Conservation (phyloP, 345 rosid genomes). For the Acer saccharum region DNA sequence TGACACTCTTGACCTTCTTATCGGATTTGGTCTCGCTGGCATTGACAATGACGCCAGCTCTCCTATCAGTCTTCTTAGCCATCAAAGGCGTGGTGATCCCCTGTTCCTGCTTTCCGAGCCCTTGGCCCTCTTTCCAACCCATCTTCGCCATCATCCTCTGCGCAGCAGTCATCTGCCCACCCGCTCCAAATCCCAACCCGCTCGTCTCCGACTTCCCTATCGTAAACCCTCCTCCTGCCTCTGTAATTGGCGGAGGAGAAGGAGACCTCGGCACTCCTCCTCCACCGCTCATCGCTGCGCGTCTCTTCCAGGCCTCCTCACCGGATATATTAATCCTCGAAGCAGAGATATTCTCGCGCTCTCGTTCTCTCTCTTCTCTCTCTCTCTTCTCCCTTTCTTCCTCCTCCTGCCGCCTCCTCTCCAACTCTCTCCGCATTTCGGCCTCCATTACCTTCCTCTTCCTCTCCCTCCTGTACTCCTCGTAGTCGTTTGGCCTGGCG, state of each 20-base stretch:
- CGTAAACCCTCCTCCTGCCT: slow-evolving; percentile 55
- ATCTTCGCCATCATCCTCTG: slow-evolving; percentile 99
- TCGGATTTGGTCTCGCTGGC: slow-evolving; percentile 77
- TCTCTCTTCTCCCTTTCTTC: slow-evolving; percentile 70
- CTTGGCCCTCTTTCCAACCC: slow-evolving; percentile 99
- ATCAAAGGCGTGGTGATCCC: slow-evolving; percentile 95
- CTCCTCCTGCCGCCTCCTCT: slow-evolving; percentile 78
- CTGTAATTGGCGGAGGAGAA: slow-evolving; percentile 66
- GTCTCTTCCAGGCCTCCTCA: slow-evolving; percentile 96
- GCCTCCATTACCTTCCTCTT: slow-evolving; percentile 76
- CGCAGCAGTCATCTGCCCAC: slow-evolving; percentile 99
- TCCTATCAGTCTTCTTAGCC: slow-evolving; percentile 96
- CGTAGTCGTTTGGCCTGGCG: slow-evolving; percentile 91
- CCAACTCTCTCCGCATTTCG: slow-evolving; percentile 78
- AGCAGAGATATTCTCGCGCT: slow-evolving; percentile 31
- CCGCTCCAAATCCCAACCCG: slow-evolving; percentile 93
- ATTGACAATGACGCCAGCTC: slow-evolving; percentile 98
- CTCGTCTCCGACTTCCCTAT: slow-evolving; percentile 87
- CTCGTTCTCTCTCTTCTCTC: slow-evolving; percentile 51
- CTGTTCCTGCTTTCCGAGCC: slow-evolving; percentile 93
- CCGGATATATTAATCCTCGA: slow-evolving; percentile 70
- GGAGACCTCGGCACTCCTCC: slow-evolving; percentile 65
- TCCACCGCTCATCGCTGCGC: slow-evolving; percentile 78
- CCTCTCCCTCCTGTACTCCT: slow-evolving; percentile 79
- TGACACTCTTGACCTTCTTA: slow-evolving; percentile 93